Conservation (phyloP, 1,284 basidiomycete genomes). For the Vanrija humicola region DNA sequence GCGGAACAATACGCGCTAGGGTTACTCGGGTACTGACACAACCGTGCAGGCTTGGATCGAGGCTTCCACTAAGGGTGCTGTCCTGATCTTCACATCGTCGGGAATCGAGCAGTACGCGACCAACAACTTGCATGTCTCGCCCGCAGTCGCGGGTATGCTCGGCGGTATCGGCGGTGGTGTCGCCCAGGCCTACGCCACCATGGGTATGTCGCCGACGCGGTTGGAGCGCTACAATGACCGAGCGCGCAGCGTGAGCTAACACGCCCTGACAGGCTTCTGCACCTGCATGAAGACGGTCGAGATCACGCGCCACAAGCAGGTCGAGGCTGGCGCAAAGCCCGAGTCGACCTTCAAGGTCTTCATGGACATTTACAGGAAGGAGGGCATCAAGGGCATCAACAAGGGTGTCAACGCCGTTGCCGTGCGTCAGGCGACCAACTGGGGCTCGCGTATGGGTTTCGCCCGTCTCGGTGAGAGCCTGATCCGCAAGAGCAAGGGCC, state of each 20-base stretch:
- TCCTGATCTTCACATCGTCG: slow-evolving; percentile 90
- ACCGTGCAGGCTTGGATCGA: slow-evolving; percentile 89
- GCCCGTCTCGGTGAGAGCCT: slow-evolving; percentile 83
- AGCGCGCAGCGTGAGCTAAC: neutral
- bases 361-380: slow-evolving; percentile 85
- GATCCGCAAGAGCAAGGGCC: slow-evolving; percentile 65
- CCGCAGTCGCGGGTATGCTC: slow-evolving; percentile 78
- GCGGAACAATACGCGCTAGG: too few species aligned
- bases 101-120: slow-evolving; percentile 77
- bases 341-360: slow-evolving; percentile 95
- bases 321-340: slow-evolving; percentile 79
- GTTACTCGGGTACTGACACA: too few species aligned
- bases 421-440: slow-evolving; percentile 96
- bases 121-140: slow-evolving; percentile 64
- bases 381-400: slow-evolving; percentile 95
- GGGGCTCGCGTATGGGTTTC: slow-evolving; percentile 99
- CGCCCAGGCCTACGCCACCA: slow-evolving; percentile 97
- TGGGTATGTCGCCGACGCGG: slow-evolving; percentile 65
- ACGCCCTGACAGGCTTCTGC: slow-evolving; percentile 69
- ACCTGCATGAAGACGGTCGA: slow-evolving; percentile 99
- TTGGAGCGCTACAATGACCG: neutral
- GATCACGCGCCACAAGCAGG: slow-evolving; percentile 95
- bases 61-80: slow-evolving; percentile 96
- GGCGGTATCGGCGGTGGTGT: slow-evolving; percentile 98
- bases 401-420: slow-evolving; percentile 99